Evolutionary conservation across 129 eudicot species (phyloP).

Genomic region (Centaurea solstitialis): DNA sequence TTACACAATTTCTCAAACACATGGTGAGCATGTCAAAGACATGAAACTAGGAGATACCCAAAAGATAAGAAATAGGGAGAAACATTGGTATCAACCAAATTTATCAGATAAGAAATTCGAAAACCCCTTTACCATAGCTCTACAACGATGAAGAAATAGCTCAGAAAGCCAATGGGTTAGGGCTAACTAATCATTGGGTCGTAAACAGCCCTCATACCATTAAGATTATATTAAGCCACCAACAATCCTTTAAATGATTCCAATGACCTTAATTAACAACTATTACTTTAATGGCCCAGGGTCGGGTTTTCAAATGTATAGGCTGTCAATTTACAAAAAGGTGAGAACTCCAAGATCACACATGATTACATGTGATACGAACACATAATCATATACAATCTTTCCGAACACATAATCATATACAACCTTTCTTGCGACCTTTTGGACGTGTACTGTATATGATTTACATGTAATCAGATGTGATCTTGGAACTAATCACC

Average conservation of each 20-base stretch:
- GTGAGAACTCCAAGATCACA: not conserved
- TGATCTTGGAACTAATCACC: not conserved
- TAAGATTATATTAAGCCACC: not conserved
- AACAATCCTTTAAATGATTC: not conserved
- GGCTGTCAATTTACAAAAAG: not conserved
- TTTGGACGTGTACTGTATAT: not conserved
- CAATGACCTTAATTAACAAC: not conserved
- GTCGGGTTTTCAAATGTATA: not conserved
- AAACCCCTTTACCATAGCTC: not conserved
- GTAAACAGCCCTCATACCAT: not conserved
- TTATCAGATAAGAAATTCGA: not conserved
- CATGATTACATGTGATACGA: not conserved
- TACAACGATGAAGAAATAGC: not conserved
- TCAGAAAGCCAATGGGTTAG: not conserved
- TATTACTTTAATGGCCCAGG: not conserved
- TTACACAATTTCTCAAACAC: not conserved
- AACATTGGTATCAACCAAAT: not conserved
- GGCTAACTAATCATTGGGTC: not conserved
- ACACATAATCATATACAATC: not conserved
- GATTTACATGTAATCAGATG: not conserved
- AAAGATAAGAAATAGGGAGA: not conserved
- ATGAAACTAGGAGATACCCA: not conserved
- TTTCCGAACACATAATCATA: not conserved
- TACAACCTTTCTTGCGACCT: no score
- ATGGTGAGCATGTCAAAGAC: not conserved